Evolutionary conservation across 2,329 filamentous ascomycete species (phyloP), one percentile per base, ranked within the genome.

Genomic region (Neonectria hederae): DNA sequence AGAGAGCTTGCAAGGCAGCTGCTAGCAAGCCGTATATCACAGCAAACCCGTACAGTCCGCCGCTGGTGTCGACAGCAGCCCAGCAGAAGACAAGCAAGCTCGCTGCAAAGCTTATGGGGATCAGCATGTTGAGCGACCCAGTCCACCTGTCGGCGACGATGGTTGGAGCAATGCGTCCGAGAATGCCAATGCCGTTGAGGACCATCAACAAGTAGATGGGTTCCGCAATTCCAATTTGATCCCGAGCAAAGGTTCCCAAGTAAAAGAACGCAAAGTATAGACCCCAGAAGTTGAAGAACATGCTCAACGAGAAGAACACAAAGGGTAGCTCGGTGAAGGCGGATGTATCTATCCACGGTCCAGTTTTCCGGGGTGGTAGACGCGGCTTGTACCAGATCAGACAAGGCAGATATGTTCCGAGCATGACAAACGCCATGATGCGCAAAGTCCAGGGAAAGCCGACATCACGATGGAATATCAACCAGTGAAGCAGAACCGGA

Each of bases 391-490:
- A 76, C 52, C 82, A 78, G 2, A 79, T 56, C 2, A 83, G 66
- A 2, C 74, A 77, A 1, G 78, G 75, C 0, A 76, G 32, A 5
- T 83, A 75, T 0, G 83, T 86, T 0, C 59, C 73, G 24, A 79
- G 68, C 60, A 83, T 79, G 4, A 84, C 74, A 62, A 86, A 83
- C 1, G 78, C 84, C 59, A 86, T 80, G 13, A 80, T 75, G 1
- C 84, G 77, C 2, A 83, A 77, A 0, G 86, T 82, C 87, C 87
- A 89, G 14, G 79, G 78, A 62, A 88, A 89, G 1, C 87, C 86
- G 14, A 88, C 72, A 4, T 69, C 68, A 14, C 74, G 72, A 63
- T 83, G 77, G 2, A 83, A 80, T 0, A 88, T 80, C 1, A 78
- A 61, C 72, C 73, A 71, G 69, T 80, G 77, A 32, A 85, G 76